Base-by-base conservation (phyloP, 2,329 filamentous ascomycete genomes). In the Colletotrichum lentis region DNA sequence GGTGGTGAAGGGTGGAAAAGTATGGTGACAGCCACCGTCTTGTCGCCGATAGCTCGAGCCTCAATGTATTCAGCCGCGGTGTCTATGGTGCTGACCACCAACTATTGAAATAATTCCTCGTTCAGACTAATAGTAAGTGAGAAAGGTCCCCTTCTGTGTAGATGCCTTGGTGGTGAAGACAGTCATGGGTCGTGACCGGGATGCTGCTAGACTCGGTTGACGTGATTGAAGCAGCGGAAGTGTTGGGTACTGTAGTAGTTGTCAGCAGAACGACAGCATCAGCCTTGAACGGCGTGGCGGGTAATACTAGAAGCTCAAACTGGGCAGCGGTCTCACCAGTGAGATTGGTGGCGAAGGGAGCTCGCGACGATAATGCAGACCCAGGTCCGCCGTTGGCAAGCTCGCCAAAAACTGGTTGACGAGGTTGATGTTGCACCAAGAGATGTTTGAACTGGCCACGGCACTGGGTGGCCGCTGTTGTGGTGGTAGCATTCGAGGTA, bases 401-500 rank as follows among this genome's bases (percentile, higher is more conserved):
- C 76, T 86, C 85, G 6, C 74, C 80, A 67, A 81, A 85, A 18
- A 76, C 73, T 39, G 43, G 72, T 84, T 85, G 16, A 77, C 76
- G 7, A 84, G 76, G 63, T 84, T 86, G 74, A 90, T 79, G 70
- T 90, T 90, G 79, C 90, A 90, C 27, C 71, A 84, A 84, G 66
- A 90, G 81, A 71, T 85, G 82, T 62, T 54, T 49, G 59, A 62
- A 6, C 76, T 73, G 0, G 84, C 81, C 71, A 79, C 77, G 22
- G 82, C 78, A 12, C 39, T 14, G 18, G 14, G 5, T 43, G 39
- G 39, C 39, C 39, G 14, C 39, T 18, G 39, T 16, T 5, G 39
- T 43, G 12, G 39, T 16, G 6, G 39, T 43, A 43, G 5, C 39
- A 43, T 16, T 43, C 39, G 39, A 43, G 14, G 39, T 2, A 14